These are phyloP conservation scores for Trichosporon inkin DNA, from an alignment of 1,284 basidiomycete genomes.

Conservation along the genomic window DNA sequence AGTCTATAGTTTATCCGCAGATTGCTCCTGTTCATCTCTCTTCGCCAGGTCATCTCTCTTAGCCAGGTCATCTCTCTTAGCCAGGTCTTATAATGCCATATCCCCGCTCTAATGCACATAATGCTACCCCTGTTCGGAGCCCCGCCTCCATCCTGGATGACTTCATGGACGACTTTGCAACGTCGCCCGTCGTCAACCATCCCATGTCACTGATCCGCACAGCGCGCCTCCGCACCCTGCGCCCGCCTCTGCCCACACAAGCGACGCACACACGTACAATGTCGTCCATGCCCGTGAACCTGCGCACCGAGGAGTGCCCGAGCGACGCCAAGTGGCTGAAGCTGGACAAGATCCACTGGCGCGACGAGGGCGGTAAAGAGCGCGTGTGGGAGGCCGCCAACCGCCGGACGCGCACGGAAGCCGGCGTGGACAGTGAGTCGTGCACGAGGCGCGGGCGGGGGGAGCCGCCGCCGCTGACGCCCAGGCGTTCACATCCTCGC, in stretches of 20 bases:
- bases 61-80: background rate
- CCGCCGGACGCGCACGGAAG: slow-evolving; percentile 66
- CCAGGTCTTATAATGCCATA: background rate
- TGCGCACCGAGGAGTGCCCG: slow-evolving; percentile 34
- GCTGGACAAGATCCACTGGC: slow-evolving; percentile 58
- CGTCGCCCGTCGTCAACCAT: background rate
- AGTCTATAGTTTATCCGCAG: background rate
- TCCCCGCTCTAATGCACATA: background rate
- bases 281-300: slow-evolving; percentile 29
- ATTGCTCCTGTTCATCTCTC: background rate
- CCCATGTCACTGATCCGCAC: background rate
- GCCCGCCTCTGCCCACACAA: background rate
- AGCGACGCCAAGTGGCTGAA: slow-evolving; percentile 48
- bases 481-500: slow-evolving; percentile 75
- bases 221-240: too few relatives aligned
- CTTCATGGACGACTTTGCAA: background rate
- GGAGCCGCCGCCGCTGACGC: too few relatives aligned
- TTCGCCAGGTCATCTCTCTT: background rate
- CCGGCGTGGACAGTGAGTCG: slow-evolving; percentile 70
- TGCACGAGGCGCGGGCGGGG: too few relatives aligned
- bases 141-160: background rate
- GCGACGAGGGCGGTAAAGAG: slow-evolving; percentile 69
- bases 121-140: background rate
- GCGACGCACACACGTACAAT: background rate
- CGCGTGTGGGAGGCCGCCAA: slow-evolving; percentile 81